Evolutionary conservation across 345 rosid genomes (phyloP), one percentile per base, ranked within the genome.

Genomic region (Hevea brasiliensis): DNA sequence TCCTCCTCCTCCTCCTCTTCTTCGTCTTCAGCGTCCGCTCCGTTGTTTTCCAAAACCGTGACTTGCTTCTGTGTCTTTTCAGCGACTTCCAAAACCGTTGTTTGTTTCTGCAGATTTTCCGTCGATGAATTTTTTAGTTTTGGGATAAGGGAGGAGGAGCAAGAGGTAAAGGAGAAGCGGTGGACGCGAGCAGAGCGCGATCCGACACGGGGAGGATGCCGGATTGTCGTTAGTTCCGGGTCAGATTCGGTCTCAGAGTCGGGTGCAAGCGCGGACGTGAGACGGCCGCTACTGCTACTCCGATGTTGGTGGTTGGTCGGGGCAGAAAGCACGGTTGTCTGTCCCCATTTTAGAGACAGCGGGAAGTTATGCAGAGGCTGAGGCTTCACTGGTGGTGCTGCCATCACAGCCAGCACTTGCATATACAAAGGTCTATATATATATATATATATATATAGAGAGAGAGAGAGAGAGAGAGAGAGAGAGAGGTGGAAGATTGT

Each of bases 311-410:
- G 24, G 15, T 23, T n/a, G 78, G 20, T 58, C 74, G 55, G 54
- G 23, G 80, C 10, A 57, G 76, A 26, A 61, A 63, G 44, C 2
- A 78, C 67, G 75, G 79, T 48, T 32, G 77, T 62, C 48, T 84
- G 65, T 62, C 89, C 85, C 89, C 92, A 90, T 73, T 82, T 85
- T 14, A 84, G 87, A 53, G 85, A 84, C 71, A 91, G 78, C 51
- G 92, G 76, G 76, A 89, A 93, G 80, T 88, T 85, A 83, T 91
- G 94, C 57, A 92, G 85, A 68, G 89, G 90, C 77, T 89, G 91
- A 10, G 90, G 84, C 82, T 90, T 89, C 66, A 85, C 85, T 18
- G 92, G 86, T 23, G 87, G 80, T 26, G 89, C 79, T 13, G 92
- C 86, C 89, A 91, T 86, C 59, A 29, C 23, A 57, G 32, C 8